Evolutionary conservation across 78 protist species (phyloP), one percentile per base, ranked within the genome.

Genomic region (Chrysochromulina parva): DNA sequence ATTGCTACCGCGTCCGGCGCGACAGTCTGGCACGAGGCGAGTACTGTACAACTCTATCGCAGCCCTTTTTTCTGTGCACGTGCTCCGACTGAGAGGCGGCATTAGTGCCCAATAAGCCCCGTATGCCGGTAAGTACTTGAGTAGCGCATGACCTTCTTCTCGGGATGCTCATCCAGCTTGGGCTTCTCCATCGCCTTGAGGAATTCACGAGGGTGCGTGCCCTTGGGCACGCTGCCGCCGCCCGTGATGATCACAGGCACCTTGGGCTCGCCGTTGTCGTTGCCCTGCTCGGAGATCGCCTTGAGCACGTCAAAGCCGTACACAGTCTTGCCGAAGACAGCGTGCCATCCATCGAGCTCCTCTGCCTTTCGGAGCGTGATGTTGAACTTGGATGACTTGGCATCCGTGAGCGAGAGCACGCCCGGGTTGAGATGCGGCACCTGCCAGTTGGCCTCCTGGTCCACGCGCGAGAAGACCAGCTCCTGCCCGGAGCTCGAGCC

Each of bases 81-180:
- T 38, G 38, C 38, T 38, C 38, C 38, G 38, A 38, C 38, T 38
- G 38, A 38, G 38, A 38, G 62, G 14, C 62, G 50, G 78, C 50
- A 28, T 28, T 48, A 74, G 55, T 74, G 50, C 28, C 82, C 82
- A 55, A 74, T 74, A n/a, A 74, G 82, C 5, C 82, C 82, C 13
- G 82, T 74, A 19, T 74, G 82, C 55, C 82, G 82, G 22, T 74
- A 74, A 7, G 82, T 74, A 1, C 57, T 48, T 13, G 82, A 74
- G 55, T 74, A 74, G 82, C 82, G 82, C 82, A 74, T 74, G 19
- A 74, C 82, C 82, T 74, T 74, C 22, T 74, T 74, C 57, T 74
- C 48, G 55, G 53, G 82, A n/a, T 28, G 57, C 55, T 74, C 82
- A 1, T 11, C 20, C 57, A 48, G 22, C 82, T 74, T 55, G 57